phyloP scores from a whole-genome alignment of 345 rosid species.

The Carallia brachiata region DNA sequence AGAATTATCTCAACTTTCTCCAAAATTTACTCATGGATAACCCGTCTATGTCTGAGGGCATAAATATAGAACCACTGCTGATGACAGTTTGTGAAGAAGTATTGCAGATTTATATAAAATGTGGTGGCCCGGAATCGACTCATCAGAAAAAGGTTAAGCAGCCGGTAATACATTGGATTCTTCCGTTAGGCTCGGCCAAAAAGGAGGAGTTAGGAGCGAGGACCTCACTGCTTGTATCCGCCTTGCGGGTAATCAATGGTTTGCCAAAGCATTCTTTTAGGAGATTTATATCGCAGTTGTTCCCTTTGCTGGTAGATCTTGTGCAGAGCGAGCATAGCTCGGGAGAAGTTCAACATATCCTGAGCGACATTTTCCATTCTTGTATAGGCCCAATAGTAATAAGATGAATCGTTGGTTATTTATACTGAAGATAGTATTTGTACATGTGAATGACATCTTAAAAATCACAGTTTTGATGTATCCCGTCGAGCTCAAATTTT shows the following conservation, averaged over 20 bases:
- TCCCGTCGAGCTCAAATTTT: no score
- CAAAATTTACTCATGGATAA: slow-evolving; percentile 44
- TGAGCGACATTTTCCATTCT: slow-evolving; percentile 63
- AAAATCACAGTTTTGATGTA: slow-evolving; percentile 32
- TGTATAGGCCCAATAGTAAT: slow-evolving; percentile 78
- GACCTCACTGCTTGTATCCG: slow-evolving; percentile 57
- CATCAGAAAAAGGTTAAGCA: slow-evolving; percentile 27
- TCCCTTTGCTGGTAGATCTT: slow-evolving; percentile 77
- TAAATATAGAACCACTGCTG: slow-evolving; percentile 54
- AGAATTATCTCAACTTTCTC: slow-evolving; percentile 63
- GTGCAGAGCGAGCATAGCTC: slow-evolving; percentile 85
- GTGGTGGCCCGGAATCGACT: slow-evolving; percentile 26
- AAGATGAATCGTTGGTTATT: slow-evolving; percentile 18
- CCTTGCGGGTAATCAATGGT: slow-evolving; percentile 49
- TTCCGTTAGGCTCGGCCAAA: slow-evolving; percentile 61
- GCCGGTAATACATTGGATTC: slow-evolving; percentile 51
- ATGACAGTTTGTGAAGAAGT: slow-evolving; percentile 55
- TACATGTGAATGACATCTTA: slow-evolving; percentile 4
- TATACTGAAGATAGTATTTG: background rate
- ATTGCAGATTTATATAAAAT: slow-evolving; percentile 60
- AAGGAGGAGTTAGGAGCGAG: slow-evolving; percentile 86
- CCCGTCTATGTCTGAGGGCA: slow-evolving; percentile 42
- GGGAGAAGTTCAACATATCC: slow-evolving; percentile 60
- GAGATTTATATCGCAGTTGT: slow-evolving; percentile 48
- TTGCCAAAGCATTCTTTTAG: slow-evolving; percentile 54